Evolutionary conservation across 805 yeast genomes (phyloP).

Genomic region (Candida orba): DNA sequence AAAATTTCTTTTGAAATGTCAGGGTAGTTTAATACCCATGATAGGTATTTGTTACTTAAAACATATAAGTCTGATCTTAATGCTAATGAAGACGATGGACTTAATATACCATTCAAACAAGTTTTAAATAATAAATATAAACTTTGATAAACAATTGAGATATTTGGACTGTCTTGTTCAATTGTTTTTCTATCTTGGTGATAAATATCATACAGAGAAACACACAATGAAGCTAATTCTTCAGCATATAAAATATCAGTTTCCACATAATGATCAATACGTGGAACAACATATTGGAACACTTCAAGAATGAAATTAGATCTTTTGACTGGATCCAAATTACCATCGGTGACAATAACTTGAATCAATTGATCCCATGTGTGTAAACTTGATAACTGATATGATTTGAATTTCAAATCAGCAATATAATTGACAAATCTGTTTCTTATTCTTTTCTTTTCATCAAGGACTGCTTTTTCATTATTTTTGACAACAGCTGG

Average conservation of each 20-base stretch:
- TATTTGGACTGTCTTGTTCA: slow-evolving; percentile 26
- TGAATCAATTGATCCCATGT: slow-evolving; percentile 83
- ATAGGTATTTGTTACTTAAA: slow-evolving; percentile 58
- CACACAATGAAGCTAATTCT: slow-evolving; percentile 70
- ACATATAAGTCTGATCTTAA: slow-evolving; percentile 78
- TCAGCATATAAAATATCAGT: slow-evolving; percentile 60
- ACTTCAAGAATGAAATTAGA: slow-evolving; percentile 66
- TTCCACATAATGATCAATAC: slow-evolving; percentile 67
- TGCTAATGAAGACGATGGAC: slow-evolving; percentile 58
- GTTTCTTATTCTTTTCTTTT: slow-evolving; percentile 21
- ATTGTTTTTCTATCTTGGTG: slow-evolving; percentile 36
- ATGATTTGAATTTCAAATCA: slow-evolving; percentile 38
- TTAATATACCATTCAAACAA: slow-evolving; percentile 63
- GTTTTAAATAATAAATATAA: slow-evolving; percentile 66
- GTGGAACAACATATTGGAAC: slow-evolving; percentile 69
- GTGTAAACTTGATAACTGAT: slow-evolving; percentile 58
- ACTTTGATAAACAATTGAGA: slow-evolving; percentile 42
- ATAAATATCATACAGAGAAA: slow-evolving; percentile 58
- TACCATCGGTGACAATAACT: slow-evolving; percentile 58
- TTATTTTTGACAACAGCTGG: slow-evolving; percentile 19
- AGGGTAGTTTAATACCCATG: slow-evolving; percentile 37
- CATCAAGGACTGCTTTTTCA: slow-evolving; percentile 18
- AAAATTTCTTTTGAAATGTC: slow-evolving; percentile 40
- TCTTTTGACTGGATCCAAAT: slow-evolving; percentile 36
- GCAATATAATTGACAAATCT: slow-evolving; percentile 40